Percentiles rank a stretch among this genome's conserved stretches.
These are phyloP conservation scores for Cupressus sempervirens DNA, from an alignment of 75 land plant genomes.

Conservation along the genomic window DNA sequence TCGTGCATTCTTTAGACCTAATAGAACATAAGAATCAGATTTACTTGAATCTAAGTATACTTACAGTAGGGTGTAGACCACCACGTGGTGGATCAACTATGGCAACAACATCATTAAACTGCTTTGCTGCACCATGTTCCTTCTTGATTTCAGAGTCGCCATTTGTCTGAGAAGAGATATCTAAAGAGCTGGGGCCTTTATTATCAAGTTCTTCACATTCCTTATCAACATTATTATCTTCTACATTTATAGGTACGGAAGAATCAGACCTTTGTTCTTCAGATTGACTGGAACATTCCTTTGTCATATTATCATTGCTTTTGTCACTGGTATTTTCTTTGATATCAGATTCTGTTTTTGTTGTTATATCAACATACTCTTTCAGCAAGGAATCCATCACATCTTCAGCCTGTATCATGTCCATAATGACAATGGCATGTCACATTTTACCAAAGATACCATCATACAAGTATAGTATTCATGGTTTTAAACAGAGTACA, in stretches of 20 bases:
- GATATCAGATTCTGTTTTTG: constrained; percentile 17
- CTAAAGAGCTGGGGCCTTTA: neutral
- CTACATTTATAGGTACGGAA: neutral
- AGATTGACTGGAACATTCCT: constrained; percentile 6
- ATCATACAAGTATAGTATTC: neutral
- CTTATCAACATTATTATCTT: constrained; percentile 9
- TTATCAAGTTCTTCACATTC: constrained; percentile 9
- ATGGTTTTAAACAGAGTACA: neutral
- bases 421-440: neutral
- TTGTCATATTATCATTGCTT: constrained; percentile 4
- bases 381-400: constrained; percentile 74
- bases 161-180: constrained; percentile 15
- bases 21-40: neutral
- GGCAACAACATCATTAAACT: constrained; percentile 81
- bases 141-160: constrained; percentile 9
- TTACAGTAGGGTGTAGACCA: constrained; percentile 92
- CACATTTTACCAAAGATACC: neutral
- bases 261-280: constrained; percentile 15
- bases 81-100: constrained; percentile 97
- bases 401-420: constrained; percentile 77
- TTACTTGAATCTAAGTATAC: constrained; percentile 15
- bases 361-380: constrained; percentile 51
- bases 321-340: constrained; percentile 10
- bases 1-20: neutral
- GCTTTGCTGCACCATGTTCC: constrained; percentile 8